Evolutionary conservation across 1,284 basidiomycete genomes (phyloP).

Genomic region (Irpex sp.): DNA sequence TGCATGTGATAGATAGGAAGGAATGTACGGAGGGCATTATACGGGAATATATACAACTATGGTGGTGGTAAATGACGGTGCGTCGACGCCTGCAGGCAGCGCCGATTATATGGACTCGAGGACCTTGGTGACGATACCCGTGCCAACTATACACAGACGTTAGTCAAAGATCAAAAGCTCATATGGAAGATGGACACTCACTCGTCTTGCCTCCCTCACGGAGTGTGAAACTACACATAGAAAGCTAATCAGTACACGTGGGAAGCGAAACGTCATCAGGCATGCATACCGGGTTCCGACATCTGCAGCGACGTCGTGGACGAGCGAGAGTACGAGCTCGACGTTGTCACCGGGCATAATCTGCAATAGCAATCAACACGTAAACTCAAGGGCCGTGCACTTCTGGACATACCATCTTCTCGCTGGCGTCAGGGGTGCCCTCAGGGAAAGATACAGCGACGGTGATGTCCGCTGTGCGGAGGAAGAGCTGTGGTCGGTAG

Average conservation of each 20-base stretch:
- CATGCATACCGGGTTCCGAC: constrained; percentile 70
- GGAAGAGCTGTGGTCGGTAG: constrained; percentile 95
- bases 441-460: constrained; percentile 84
- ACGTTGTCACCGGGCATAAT: constrained; percentile 99
- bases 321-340: constrained; percentile 84
- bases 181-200: constrained; percentile 34
- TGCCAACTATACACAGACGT: constrained; percentile 58
- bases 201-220: constrained; percentile 95
- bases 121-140: constrained; percentile 86
- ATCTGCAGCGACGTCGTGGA: constrained; percentile 90
- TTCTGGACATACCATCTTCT: constrained; percentile 65
- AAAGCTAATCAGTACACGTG: constrained; percentile 1
- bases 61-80: not conserved
- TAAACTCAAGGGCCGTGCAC: not conserved
- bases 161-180: not conserved
- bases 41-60: constrained; percentile 6
- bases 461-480: constrained; percentile 95
- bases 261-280: not conserved
- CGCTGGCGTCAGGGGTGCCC: constrained; percentile 67
- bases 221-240: constrained; percentile 73
- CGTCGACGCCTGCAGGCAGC: not conserved
- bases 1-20: constrained; percentile 2
- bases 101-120: constrained; percentile 37
- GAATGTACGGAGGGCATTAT: constrained; percentile 8
- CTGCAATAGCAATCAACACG: constrained; percentile 30